Evolutionary conservation across 2,329 filamentous ascomycete species (phyloP).

Genomic region (Chaetoscypha palmicola): DNA sequence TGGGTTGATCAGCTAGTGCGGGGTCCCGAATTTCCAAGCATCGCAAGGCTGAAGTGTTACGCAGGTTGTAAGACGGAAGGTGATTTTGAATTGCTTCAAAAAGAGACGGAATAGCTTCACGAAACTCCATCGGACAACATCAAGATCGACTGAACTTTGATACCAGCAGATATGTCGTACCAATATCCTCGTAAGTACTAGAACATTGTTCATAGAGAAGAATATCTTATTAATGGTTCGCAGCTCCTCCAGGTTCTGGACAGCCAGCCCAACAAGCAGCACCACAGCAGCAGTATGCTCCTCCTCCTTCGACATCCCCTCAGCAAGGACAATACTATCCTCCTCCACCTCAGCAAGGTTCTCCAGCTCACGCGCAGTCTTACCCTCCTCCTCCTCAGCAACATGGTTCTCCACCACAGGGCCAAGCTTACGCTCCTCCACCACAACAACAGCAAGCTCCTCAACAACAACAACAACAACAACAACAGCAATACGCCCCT

Average conservation of each 20-base stretch:
- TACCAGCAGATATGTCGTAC: constrained; percentile 19
- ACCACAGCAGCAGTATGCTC: constrained; percentile 24
- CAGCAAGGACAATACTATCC: constrained; percentile 27
- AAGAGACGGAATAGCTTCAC: too few relatives aligned
- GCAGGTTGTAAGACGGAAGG: background rate
- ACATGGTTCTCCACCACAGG: constrained; percentile 22
- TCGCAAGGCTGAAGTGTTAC: constrained; percentile 9
- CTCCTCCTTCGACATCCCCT: constrained; percentile 27
- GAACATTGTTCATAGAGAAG: background rate
- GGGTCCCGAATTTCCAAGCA: constrained; percentile 3
- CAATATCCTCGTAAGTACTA: constrained; percentile 31
- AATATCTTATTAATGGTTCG: constrained; percentile 16
- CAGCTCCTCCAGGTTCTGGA: constrained; percentile 28
- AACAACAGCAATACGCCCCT: constrained; percentile 17
- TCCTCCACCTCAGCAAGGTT: constrained; percentile 29
- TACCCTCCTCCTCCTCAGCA: constrained; percentile 28
- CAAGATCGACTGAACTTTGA: too few relatives aligned
- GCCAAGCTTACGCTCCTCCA: constrained; percentile 25
- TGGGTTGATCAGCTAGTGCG: background rate
- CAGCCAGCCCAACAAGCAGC: constrained; percentile 9
- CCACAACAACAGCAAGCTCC: constrained; percentile 17
- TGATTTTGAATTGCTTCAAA: background rate
- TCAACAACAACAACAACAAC: constrained; percentile 18
- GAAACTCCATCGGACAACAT: too few relatives aligned
- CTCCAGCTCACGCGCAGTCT: constrained; percentile 18